Evolutionary conservation across 495 filamentous ascomycete species (phyloP), one percentile per base, ranked within the genome.

Genomic region (Aspergillus bridgeri): DNA sequence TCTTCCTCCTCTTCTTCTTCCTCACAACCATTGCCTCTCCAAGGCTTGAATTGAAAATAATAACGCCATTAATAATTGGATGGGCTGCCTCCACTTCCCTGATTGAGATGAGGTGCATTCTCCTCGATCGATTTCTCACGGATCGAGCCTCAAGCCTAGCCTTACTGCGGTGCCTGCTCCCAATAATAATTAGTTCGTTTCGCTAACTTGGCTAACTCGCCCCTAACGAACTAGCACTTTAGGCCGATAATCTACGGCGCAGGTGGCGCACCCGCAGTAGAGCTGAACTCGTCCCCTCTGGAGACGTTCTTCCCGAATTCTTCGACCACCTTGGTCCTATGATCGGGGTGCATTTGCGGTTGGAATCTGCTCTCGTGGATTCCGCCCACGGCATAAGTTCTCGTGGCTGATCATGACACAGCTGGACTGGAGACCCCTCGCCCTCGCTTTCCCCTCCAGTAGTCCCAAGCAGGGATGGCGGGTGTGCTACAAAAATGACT

Each of bases 281-380:
- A 74, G 71, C 71, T 74, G 71, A 74, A 74, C 64, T 52, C 51
- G 42, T 50, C 58, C 48, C 49, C 49, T 48, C 44, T 54, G 38
- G 57, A 48, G 54, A 61, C 60, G 48, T 66, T 57, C 55, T 46
- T 60, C 48, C 56, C 56, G 52, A 29, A 47, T 59, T 62, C 57
- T 59, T 49, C 29, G 58, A 45, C 53, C 49, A 44, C 46, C 49
- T 42, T 57, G 48, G 48, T 55, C 56, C 64, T 60, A 57, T 53
- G 19, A 59, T 59, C 46, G 58, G n/a, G 51, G 42, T 51, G 20
- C 51, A 57, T 52, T 49, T 50, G 47, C 25, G 42, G 38, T 51
- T 46, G 29, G 48, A 46, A 6, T 24, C 33, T 25, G 8, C 57
- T 72, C 52, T 53, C 55, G 53, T 58, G 54, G 50, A 53, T 51